Evolutionary conservation across 768 basidiomycete species (phyloP), one percentile per base, ranked within the genome.

Genomic region (Mycena indigotica): DNA sequence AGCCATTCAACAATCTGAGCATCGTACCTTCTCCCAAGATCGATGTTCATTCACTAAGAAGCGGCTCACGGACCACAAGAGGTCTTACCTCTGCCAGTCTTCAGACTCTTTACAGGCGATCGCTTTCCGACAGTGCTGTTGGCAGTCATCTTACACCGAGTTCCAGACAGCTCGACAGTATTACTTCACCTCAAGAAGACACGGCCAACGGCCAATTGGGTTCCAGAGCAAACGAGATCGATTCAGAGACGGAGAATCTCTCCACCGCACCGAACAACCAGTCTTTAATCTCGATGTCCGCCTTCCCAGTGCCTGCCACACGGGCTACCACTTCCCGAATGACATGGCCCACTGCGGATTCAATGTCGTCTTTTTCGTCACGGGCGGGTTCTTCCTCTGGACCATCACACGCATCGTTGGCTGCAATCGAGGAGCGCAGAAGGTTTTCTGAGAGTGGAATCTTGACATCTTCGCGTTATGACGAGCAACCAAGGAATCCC

Each of bases 271-370:
- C 62, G 21, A 52, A 55, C n/a, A 62, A 56, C 40, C 5, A 30
- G 23, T 63, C 61, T 23, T 44, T 46, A 53, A 15, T 63, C 6
- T 53, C 62, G 10, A 55, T 59, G 32, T 63, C 62, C 28, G 51
- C 62, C 3, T 63, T 63, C 35, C 62, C 62, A 19, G 32, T 26
- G 28, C 57, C 58, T 23, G 54, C 62, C 12, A 44, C 28, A 3
- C 17, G 1, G 23, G 6, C 39, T n/a, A n/a, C n/a, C n/a, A n/a
- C n/a, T n/a, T n/a, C n/a, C n/a, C n/a, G n/a, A n/a, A n/a, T n/a
- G n/a, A n/a, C n/a, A n/a, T n/a, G n/a, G n/a, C n/a, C n/a, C n/a
- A n/a, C n/a, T n/a, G 23, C 32, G 8, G 53, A 41, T 23, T 23
- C 56, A 48, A 16, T 23, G 3, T 39, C 53, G 10, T 38, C 23